Base-by-base conservation (phyloP, 2,329 filamentous ascomycete species). In the Neofusicoccum sp. region DNA sequence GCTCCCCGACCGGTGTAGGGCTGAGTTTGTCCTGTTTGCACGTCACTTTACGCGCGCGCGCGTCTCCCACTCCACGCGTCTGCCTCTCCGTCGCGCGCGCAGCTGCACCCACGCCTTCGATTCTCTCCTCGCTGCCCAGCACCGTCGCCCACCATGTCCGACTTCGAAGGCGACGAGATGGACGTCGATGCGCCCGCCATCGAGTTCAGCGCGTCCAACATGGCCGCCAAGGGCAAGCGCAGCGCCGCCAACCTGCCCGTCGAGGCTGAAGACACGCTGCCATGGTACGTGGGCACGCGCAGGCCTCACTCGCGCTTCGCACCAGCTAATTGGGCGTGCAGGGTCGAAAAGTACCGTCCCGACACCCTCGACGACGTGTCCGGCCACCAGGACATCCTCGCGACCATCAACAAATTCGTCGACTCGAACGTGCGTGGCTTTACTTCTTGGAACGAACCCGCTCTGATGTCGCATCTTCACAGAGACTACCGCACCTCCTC, bases 311-410 rank as follows among this genome's bases (percentile, higher is more conserved):
- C 14, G 4, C 9, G 3, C 6, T 11, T 28, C 9, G 4, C 36
- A 6, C 2, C 31, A 45, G 50, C 22, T 44, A 34, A 43, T 62
- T 39, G 3, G 9, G 1, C 4, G 3, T 8, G 1, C 65, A 93
- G 91, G 93, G 93, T 99, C 7, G 95, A 99, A 75, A 99, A 99
- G 74, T 99, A 98, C 79, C 87, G 95, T 60, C 95, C 95, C 16
- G 88, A 89, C 66, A 92, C 91, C 1, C 86, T 99, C 49, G 87
- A 89, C 69, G 95, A 99, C 77, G 95, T 99, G 64, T 96, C 93
- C 3, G 95, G 95, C 22, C 95, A 99, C 77, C 91, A 97, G 74
- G 95, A 99, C 78, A 98, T 99, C 73, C 87, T 99, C 67, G 89
- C 93, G 4, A 99, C 95, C 2, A 96, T 99, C 80, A 97, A 97